Conservation (phyloP, 345 rosid genomes). For the thale cress (Arabidopsis thaliana) region DNA sequence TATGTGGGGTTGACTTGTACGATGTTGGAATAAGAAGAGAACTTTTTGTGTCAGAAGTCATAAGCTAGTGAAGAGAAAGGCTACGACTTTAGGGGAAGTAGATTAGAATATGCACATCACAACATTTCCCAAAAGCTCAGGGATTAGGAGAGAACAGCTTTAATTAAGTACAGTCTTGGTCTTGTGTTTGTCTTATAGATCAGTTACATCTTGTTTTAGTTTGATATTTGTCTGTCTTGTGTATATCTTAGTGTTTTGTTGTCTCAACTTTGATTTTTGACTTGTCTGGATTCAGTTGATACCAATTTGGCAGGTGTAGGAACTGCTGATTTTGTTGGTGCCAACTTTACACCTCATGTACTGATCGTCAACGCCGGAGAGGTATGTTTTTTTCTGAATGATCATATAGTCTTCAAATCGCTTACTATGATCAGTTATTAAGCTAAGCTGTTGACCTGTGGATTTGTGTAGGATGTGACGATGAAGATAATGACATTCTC, state of each 20-base stretch:
- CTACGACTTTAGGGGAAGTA: not conserved
- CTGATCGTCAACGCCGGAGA: conserved; percentile 87
- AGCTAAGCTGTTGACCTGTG: not conserved
- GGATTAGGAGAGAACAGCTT: not conserved
- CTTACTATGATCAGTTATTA: not conserved
- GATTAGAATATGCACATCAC: not conserved
- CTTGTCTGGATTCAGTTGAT: conserved; percentile 28
- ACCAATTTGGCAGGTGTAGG: conserved; percentile 51
- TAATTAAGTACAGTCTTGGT: not conserved
- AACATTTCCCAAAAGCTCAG: not conserved
- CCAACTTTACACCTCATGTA: conserved; percentile 94
- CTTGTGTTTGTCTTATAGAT: conserved; percentile 16
- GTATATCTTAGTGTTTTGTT: not conserved
- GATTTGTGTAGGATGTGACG: conserved; percentile 68
- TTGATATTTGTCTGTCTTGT: not conserved
- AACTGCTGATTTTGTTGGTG: conserved; percentile 73
- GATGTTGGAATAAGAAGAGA: conserved; percentile 19
- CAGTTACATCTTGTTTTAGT: not conserved
- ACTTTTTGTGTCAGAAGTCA: conserved; percentile 29
- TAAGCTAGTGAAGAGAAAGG: conserved; percentile 17
- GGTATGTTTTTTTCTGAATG: conserved; percentile 50
- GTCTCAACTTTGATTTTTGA: conserved; percentile 24
- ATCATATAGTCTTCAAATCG: not conserved
- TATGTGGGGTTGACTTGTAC: conserved; percentile 20
- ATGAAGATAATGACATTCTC: conserved; percentile 95